phyloP scores from a whole-genome alignment of 306 rosid genomes.

The Sesbania bispinosa region DNA sequence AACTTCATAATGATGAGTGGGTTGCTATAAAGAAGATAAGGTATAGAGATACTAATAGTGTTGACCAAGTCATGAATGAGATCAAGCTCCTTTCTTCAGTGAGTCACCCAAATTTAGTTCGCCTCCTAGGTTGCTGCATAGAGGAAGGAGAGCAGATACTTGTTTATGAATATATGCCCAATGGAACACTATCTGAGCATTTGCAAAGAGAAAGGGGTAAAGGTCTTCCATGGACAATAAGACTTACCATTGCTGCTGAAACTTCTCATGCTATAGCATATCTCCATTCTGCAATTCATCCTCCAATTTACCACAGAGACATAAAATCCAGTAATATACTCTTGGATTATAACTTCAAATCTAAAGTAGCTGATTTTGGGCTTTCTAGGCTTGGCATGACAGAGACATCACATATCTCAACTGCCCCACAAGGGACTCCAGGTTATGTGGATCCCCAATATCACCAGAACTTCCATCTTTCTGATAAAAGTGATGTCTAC shows the following conservation, averaged over 20 bases:
- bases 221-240: conserved; percentile 83
- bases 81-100: conserved; percentile 90
- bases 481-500: conserved; percentile 95
- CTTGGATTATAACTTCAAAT: conserved; percentile 69
- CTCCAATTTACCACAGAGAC: conserved; percentile 96
- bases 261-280: conserved; percentile 88
- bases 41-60: conserved; percentile 71
- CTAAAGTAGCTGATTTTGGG: conserved; percentile 97
- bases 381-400: conserved; percentile 92
- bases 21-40: conserved; percentile 88
- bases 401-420: conserved; percentile 84
- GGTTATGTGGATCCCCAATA: conserved; percentile 98
- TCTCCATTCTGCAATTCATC: conserved; percentile 82
- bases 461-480: conserved; percentile 93
- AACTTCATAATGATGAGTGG: conserved; percentile 66
- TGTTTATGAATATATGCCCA: conserved; percentile 86
- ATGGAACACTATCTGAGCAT: conserved; percentile 89
- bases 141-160: conserved; percentile 91
- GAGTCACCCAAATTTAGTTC: conserved; percentile 91
- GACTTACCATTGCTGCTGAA: conserved; percentile 87
- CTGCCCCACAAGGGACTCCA: conserved; percentile 98
- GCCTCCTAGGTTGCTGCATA: conserved; percentile 91
- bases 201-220: conserved; percentile 66
- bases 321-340: conserved; percentile 91
- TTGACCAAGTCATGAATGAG: conserved; percentile 95